Evolutionary conservation across 164 flowering plant species (phyloP).

Genomic region (Vitis rotundifolia): DNA sequence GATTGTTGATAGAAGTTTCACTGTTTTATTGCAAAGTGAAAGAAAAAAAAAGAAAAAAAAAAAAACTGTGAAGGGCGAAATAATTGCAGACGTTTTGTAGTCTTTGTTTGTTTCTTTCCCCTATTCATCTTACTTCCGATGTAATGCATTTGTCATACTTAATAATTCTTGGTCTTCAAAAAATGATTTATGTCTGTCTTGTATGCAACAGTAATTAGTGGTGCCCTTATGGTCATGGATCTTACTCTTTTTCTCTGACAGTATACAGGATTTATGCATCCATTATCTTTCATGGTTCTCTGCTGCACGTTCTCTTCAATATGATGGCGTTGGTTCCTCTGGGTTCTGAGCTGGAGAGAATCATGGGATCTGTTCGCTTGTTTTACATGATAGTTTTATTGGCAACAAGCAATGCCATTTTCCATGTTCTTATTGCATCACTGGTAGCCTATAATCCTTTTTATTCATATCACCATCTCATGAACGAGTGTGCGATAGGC

Average conservation of each 20-base stretch:
- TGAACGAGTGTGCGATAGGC: slow-evolving; percentile 91
- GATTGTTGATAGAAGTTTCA: too few relatives aligned
- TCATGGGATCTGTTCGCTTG: slow-evolving; percentile 93
- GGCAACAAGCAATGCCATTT: slow-evolving; percentile 82
- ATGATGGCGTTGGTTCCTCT: slow-evolving; percentile 95
- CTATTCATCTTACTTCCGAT: too few relatives aligned
- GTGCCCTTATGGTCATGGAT: slow-evolving; percentile 10
- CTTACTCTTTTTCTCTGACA: slow-evolving; percentile 27
- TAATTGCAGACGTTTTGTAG: too few relatives aligned
- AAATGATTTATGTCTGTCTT: neutral
- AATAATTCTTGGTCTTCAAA: neutral
- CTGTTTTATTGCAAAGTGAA: too few relatives aligned
- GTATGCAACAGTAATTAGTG: neutral
- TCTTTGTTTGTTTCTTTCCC: too few relatives aligned
- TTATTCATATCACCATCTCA: slow-evolving; percentile 31
- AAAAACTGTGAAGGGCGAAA: too few relatives aligned
- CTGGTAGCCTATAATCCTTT: slow-evolving; percentile 71
- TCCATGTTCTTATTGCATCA: slow-evolving; percentile 76
- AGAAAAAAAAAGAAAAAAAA: too few relatives aligned
- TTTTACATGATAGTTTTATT: slow-evolving; percentile 54
- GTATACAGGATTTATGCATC: slow-evolving; percentile 89
- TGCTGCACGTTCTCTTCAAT: slow-evolving; percentile 91
- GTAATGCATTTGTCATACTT: neutral
- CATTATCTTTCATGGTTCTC: slow-evolving; percentile 81
- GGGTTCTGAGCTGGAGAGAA: slow-evolving; percentile 96